Conservation (phyloP, 202 grass and related monocot species). For the Carex arenaria region DNA sequence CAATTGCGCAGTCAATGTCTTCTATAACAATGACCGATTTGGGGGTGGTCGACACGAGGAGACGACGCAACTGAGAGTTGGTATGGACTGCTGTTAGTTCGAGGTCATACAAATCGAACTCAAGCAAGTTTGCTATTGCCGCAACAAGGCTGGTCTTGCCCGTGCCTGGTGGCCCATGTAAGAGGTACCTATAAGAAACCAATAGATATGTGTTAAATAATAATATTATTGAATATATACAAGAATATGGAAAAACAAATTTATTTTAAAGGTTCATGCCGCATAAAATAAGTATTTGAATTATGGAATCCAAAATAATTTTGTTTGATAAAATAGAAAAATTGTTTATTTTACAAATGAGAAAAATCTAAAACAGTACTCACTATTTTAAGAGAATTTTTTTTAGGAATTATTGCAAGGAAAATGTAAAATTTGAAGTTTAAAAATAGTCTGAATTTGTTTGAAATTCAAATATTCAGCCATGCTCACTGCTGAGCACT, state of each 20-base stretch:
- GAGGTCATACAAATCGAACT: constrained; percentile 93
- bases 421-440: not conserved
- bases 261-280: not conserved
- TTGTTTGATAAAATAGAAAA: not conserved
- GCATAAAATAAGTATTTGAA: not conserved
- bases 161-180: constrained; percentile 75
- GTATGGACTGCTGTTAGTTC: constrained; percentile 73
- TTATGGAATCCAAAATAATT: not conserved
- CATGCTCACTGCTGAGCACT: not conserved
- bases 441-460: not conserved
- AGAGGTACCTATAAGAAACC: constrained; percentile 40
- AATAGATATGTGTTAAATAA: constrained; percentile 3
- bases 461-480: not conserved
- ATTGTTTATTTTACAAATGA: not conserved
- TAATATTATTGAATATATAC: not conserved
- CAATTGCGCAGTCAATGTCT: constrained; percentile 72
- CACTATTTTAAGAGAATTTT: not conserved
- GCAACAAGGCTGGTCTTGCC: constrained; percentile 93
- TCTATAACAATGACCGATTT: constrained; percentile 75
- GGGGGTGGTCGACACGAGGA: constrained; percentile 59
- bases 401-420: not conserved
- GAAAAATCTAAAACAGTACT: not conserved
- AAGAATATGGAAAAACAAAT: not conserved
- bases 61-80: constrained; percentile 63
- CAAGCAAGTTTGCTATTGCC: constrained; percentile 83